Evolutionary conservation across 164 flowering plant species (phyloP), one percentile per base, ranked within the genome.

Genomic region (Warburgia ugandensis): DNA sequence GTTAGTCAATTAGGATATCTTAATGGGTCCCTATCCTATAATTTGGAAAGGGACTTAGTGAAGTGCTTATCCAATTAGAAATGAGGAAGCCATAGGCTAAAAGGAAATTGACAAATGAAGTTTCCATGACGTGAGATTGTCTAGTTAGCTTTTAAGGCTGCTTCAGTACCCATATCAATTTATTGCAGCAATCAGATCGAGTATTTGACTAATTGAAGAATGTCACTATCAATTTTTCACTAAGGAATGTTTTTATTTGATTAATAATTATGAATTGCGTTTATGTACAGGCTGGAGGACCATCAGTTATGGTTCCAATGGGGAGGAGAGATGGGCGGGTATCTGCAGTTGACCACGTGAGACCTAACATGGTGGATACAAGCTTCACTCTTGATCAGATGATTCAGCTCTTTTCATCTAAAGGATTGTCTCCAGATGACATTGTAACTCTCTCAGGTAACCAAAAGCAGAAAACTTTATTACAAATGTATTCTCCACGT

Each of bases 361-460:
- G 92, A 65, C 72, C 77, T 5, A 84, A 87, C 60, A 81, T 82
- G 29, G 56, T 80, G 3, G 96, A 81, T 54, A 87, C 96, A 33
- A 72, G 78, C 51, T 87, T 87, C 60, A 71, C 82, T 4, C 40
- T 82, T 65, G 73, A 84, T 62, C 65, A 84, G 55, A 81, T 87
- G 92, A 49, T 69, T 17, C 67, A 73, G 3, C 26, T 75, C 49
- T 87, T 87, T 52, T 60, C 79, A 36, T 73, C 80, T 11, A 87
- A 84, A 72, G 96, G 90, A 27, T 60, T 87, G 63, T 80, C 87
- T 29, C 40, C 80, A 31, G 73, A 72, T 19, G 96, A 87, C 57
- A 75, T 82, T 30, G 84, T 87, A 45, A 60, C 61, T 49, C 77
- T 87, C 22, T 87, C 94, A 67, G 90, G 94, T 86, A 72, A 14